Base-by-base conservation (phyloP, 257 asterid species). In the Cynanchum wilfordii region DNA sequence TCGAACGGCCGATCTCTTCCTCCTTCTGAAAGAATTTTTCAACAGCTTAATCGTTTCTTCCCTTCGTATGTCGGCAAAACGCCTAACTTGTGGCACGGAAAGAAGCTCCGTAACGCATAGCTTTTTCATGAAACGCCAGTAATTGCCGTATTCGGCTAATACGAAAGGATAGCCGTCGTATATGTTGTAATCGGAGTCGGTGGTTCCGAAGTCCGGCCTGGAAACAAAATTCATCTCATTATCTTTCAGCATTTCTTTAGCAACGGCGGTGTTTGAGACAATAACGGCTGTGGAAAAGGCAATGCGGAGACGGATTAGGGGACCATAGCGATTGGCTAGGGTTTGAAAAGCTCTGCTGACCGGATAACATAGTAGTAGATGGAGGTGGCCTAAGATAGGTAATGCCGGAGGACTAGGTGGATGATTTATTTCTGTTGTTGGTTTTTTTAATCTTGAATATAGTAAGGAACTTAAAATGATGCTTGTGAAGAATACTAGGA, bases 111-210 rank as follows among this genome's bases (percentile, higher is more conserved):
- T 81, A 87, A 87, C 82, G 80, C 93, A 89, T 36, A 38, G 42
- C 42, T 87, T 91, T 85, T 85, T 87, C 87, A 87, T 86, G 87
- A 87, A 87, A 75, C 87, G 87, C 91, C 93, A 90, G 66, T 84
- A 88, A 0, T 78, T 22, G 0, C 96, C 96, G 22, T 89, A 90
- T 0, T 88, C 88, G 0, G 94, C 89, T 33, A 84, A 84, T 0
- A 89, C 72, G 62, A 91, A 89, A 72, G 82, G 83, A 22, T 79
- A 81, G 1, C 88, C 85, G 19, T 87, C 87, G 19, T 89, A 91
- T 8, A 87, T 79, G 11, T 83, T 42, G 81, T 79, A 77, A 50
- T 86, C 87, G 2, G 75, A 75, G 19, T 83, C 84, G 8, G 42
- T 38, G 7, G 3, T 38, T 38, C 74, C 70, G 3, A 82, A 76